Evolutionary conservation across 2,329 filamentous ascomycete species (phyloP).

Genomic region (Diaporthe aspalathi): DNA sequence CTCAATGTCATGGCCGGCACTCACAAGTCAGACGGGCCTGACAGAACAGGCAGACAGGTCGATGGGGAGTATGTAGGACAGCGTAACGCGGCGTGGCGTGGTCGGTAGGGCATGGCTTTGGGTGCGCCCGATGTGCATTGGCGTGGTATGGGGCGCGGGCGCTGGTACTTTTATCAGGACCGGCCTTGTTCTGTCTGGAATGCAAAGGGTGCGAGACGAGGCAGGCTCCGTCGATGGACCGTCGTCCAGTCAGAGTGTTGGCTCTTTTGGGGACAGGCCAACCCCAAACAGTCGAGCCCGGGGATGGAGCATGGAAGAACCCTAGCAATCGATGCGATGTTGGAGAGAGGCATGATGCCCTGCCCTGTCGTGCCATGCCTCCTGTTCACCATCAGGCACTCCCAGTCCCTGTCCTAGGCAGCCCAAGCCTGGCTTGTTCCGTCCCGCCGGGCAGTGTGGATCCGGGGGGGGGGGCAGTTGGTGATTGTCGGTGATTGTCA

Average conservation of each 20-base stretch:
- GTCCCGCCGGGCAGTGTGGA: constrained; percentile 15
- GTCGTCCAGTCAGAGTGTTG: not conserved
- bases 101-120: not conserved
- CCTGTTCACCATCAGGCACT: not conserved
- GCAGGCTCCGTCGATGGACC: no score
- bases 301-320: constrained; percentile 22
- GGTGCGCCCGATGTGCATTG: constrained; percentile 10
- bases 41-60: no score
- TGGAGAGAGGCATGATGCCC: not conserved
- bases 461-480: no score
- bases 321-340: not conserved
- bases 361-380: not conserved
- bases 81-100: constrained; percentile 24
- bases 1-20: not conserved
- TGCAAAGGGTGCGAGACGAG: not conserved
- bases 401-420: not conserved
- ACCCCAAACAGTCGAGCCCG: constrained; percentile 7
- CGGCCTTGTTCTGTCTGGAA: not conserved
- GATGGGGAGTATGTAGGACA: not conserved
- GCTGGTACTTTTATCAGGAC: constrained; percentile 30
- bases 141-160: not conserved
- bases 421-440: not conserved
- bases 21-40: not conserved
- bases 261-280: not conserved
- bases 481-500: constrained; percentile 1